Evolutionary conservation across 306 rosid genomes (phyloP), one percentile per base, ranked within the genome.

Genomic region (Datisca glomerata): DNA sequence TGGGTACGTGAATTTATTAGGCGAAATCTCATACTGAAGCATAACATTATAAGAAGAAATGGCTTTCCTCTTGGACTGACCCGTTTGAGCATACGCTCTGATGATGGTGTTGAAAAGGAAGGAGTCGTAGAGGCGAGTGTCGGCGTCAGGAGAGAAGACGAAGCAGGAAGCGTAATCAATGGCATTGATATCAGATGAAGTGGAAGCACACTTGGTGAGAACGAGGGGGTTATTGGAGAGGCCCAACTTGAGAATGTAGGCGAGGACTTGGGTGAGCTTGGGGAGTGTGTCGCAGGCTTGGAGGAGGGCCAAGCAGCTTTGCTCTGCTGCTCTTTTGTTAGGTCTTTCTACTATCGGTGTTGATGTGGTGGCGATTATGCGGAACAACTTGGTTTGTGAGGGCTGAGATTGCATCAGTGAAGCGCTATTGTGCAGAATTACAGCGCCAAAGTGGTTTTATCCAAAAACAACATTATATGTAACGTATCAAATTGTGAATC

Each of bases 1-100:
- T 2, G 94, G 96, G 75, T 71, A 86, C 0, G 96, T 79, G 60
- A 81, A 79, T 33, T 87, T 86, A 55, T 81, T 86, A 1, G 96
- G 93, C 57, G 41, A 52, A 60, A 81, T 77, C 14, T 63, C 72
- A 36, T n/a, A 59, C 6, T 21, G 29, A 13, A 76, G 61, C 96
- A 86, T 86, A 4, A 55, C 22, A 21, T 2, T 13, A 39, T 76
- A 76, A 24, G 66, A 43, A 0, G 18, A 15, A 48, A 86, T 24
- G 5, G 87, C 81, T 21, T 24, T 63, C 1, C 22, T 53, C 70
- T 64, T 76, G 0, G 67, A 60, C 16, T 59, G 24, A 21, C 8
- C 3, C 9, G 87, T 73, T 7, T 81, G 93, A 15, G 96, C 81
- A 13, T 58, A 86, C 24, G 87, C 96, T 18, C 96, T 53, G 39